Evolutionary conservation across 192 early-diverging fungal genomes (phyloP), one percentile per base, ranked within the genome.

Genomic region (Coemansia javaensis): DNA sequence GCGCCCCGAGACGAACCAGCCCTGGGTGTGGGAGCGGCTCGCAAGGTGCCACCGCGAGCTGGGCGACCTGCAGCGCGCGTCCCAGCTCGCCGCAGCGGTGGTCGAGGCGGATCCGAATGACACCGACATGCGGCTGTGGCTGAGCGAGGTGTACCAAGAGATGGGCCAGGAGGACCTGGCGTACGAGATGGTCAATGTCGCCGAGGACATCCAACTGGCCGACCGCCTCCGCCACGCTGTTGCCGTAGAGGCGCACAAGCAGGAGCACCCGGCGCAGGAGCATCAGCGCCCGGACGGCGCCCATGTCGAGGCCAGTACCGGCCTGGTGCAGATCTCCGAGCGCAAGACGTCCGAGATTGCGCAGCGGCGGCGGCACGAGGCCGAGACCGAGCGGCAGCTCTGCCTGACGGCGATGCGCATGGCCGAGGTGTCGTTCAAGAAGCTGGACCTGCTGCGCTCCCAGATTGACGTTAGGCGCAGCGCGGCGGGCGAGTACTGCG

Each of bases 71-170:
- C 62, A 75, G 9, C 62, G 48, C 4, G 87, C 87, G 1, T 60
- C 74, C 25, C 53, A 77, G 22, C 61, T 64, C 40, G 85, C 77
- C 43, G 41, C 69, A 41, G 44, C 48, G 5, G 77, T 77, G 43
- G 50, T 82, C 7, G 54, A 81, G 13, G 77, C 62, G 6, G 63
- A 81, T 23, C 76, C 83, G 1, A 46, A 60, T 18, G 79, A 88
- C 40, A 24, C 74, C 18, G 80, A 83, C n/a, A 67, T 77, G 53
- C 77, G 77, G 32, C 32, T 84, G 23, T 76, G 65, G 56, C 66
- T 89, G 3, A 79, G 71, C 21, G 69, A 82, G 42, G 53, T 89
- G 2, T 85, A 82, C 51, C 77, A 85, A 33, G 82, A 85, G 31
- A 46, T 78, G 30, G 85, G 84, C 23, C 40, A 60, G 7, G 41